Evolutionary conservation across 768 basidiomycete genomes (phyloP).

Genomic region (Mrakia gelida): DNA sequence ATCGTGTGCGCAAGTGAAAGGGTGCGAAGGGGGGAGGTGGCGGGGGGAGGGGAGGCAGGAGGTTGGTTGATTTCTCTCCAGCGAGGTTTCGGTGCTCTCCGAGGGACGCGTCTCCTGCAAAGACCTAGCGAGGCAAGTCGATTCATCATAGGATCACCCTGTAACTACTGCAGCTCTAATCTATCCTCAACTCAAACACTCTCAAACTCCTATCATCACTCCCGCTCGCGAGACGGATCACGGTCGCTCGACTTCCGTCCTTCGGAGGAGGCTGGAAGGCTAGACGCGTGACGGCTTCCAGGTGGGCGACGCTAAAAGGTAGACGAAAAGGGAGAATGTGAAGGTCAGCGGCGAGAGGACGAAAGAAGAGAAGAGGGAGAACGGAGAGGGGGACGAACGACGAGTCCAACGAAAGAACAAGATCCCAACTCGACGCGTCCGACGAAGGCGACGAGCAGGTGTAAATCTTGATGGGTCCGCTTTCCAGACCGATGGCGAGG

Average conservation of each 20-base stretch:
- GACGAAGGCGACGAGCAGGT: constrained; percentile 40
- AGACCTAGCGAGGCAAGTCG: too few relatives aligned
- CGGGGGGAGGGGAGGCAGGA: too few relatives aligned
- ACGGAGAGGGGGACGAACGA: constrained; percentile 19
- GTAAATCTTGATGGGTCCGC: constrained; percentile 67
- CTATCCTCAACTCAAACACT: constrained; percentile 20
- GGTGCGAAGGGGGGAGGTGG: too few relatives aligned
- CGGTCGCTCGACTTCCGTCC: not conserved
- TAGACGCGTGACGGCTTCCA: constrained; percentile 28
- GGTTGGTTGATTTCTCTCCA: too few relatives aligned
- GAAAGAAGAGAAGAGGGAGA: not conserved
- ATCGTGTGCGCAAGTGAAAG: too few relatives aligned
- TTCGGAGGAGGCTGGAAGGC: constrained; percentile 28
- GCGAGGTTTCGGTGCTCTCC: too few relatives aligned
- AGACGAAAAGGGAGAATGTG: not conserved
- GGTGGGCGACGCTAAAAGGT: constrained; percentile 19
- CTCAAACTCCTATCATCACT: constrained; percentile 29
- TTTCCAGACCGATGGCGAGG: constrained; percentile 80
- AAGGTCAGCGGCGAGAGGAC: not conserved
- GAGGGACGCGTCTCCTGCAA: too few relatives aligned
- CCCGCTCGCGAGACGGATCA: constrained; percentile 12
- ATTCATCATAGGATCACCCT: too few relatives aligned
- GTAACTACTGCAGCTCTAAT: not conserved
- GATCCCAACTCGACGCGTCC: constrained; percentile 5
- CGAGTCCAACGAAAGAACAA: not conserved